These are phyloP conservation scores for Penicillium alfredii DNA, from an alignment of 495 filamentous ascomycete genomes.

Conservation along the genomic window DNA sequence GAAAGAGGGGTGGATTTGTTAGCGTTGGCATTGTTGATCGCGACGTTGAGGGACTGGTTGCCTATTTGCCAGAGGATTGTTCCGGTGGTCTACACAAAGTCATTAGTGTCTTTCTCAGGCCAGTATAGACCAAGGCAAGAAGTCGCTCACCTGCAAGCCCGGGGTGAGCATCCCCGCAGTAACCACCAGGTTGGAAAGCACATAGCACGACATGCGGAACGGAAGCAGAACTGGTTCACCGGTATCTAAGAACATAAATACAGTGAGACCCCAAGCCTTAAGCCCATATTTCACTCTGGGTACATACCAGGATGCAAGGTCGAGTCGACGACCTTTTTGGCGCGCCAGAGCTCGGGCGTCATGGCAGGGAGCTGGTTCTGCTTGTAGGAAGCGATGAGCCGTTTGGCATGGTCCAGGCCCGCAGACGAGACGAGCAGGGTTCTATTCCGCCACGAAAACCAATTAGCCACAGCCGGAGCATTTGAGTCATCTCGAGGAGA, in stretches of 20 bases:
- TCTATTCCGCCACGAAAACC: constrained; percentile 48
- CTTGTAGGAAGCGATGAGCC: constrained; percentile 74
- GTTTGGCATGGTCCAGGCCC: constrained; percentile 78
- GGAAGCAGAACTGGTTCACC: constrained; percentile 87
- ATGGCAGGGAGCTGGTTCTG: constrained; percentile 64
- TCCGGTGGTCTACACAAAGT: constrained; percentile 79
- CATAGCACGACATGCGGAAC: constrained; percentile 95
- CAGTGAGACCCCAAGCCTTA: too few relatives aligned
- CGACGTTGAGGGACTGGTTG: constrained; percentile 96
- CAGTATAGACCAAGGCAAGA: too few relatives aligned
- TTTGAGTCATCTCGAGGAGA: constrained; percentile 5
- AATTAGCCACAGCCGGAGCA: constrained; percentile 5
- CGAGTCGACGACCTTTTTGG: constrained; percentile 95
- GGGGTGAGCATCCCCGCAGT: constrained; percentile 98
- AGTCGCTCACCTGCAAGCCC: constrained; percentile 36
- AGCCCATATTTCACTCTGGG: neutral
- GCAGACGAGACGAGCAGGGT: constrained; percentile 70
- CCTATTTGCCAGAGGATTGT: constrained; percentile 92
- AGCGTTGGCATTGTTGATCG: constrained; percentile 92
- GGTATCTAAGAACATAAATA: constrained; percentile 81
- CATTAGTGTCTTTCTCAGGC: neutral
- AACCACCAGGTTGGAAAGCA: constrained; percentile 87
- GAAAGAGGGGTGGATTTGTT: constrained; percentile 92
- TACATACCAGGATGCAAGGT: constrained; percentile 81
- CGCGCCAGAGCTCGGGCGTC: constrained; percentile 87